Evolutionary conservation across 2,329 filamentous ascomycete species (phyloP).

Genomic region (Beauveria caledonica): DNA sequence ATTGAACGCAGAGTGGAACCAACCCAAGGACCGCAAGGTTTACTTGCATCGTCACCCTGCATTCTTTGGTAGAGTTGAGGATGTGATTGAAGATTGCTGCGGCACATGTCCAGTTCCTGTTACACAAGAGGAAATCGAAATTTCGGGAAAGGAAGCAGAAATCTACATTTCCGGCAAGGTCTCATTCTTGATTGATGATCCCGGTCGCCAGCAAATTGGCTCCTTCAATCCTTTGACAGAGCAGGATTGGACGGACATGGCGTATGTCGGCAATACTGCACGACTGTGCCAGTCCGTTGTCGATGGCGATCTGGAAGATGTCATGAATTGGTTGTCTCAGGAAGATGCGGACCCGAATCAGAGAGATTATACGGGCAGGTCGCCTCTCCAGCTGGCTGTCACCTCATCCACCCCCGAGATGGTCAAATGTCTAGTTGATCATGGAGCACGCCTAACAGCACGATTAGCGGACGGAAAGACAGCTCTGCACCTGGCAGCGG

Average conservation of each 20-base stretch:
- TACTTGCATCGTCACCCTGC: slow-evolving; percentile 77
- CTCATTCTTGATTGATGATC: slow-evolving; percentile 70
- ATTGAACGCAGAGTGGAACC: slow-evolving; percentile 83
- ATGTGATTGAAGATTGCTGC: slow-evolving; percentile 75
- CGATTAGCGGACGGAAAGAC: slow-evolving; percentile 73
- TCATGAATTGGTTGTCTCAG: slow-evolving; percentile 60
- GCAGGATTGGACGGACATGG: slow-evolving; percentile 86
- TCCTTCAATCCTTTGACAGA: slow-evolving; percentile 75
- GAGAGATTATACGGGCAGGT: slow-evolving; percentile 70
- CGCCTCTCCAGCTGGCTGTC: slow-evolving; percentile 69
- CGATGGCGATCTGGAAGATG: slow-evolving; percentile 60
- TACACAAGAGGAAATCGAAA: slow-evolving; percentile 63
- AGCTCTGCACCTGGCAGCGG: slow-evolving; percentile 72
- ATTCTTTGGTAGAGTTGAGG: slow-evolving; percentile 69
- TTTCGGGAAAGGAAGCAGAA: slow-evolving; percentile 64
- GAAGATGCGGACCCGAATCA: slow-evolving; percentile 63
- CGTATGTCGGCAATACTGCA: slow-evolving; percentile 73
- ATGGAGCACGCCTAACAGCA: slow-evolving; percentile 63
- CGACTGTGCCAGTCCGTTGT: slow-evolving; percentile 75
- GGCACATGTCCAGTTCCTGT: slow-evolving; percentile 63
- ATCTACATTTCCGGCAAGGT: slow-evolving; percentile 69
- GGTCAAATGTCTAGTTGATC: slow-evolving; percentile 62
- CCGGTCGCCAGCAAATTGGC: slow-evolving; percentile 64
- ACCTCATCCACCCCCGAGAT: slow-evolving; percentile 61
- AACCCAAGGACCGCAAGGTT: slow-evolving; percentile 63